Conservation (phyloP, 1,139 yeast genomes). For the Yamadazyma taylorii region DNA sequence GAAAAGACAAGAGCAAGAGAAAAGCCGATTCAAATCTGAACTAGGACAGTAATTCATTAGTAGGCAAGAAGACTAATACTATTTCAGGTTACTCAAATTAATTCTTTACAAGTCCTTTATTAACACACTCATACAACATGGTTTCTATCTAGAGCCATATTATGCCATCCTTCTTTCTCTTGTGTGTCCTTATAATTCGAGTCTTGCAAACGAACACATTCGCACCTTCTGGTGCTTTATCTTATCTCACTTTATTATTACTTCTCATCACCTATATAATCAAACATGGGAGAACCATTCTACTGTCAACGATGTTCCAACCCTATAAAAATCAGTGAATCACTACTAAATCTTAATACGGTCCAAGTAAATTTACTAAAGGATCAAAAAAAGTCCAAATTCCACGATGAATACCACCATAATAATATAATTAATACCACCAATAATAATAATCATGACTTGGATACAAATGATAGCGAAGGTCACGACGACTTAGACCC, state of each 20-base stretch:
- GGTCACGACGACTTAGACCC: constrained; percentile 25
- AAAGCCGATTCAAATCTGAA: neutral
- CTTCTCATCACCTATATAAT: neutral
- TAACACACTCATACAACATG: too few species aligned
- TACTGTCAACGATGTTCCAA: constrained; percentile 38
- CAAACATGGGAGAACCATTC: constrained; percentile 6
- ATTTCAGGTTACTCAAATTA: too few species aligned
- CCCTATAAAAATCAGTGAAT: constrained; percentile 30
- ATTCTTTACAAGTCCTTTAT: too few species aligned
- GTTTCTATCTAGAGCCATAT: too few species aligned
- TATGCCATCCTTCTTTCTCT: too few species aligned
- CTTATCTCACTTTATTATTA: neutral
- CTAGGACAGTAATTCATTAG: too few species aligned
- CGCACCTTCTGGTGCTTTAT: neutral
- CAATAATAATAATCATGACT: constrained; percentile 1
- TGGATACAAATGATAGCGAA: constrained; percentile 13
- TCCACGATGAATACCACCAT: constrained; percentile 6
- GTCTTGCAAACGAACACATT: neutral
- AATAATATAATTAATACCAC: neutral
- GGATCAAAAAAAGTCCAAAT: constrained; percentile 16
- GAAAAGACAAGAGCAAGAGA: neutral
- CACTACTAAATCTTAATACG: constrained; percentile 29
- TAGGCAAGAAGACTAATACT: too few species aligned
- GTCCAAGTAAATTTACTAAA: constrained; percentile 36
- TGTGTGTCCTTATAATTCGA: too few species aligned